phyloP scores from a whole-genome alignment of 1,139 yeast species.

The Sugiyamaella paludigena region DNA sequence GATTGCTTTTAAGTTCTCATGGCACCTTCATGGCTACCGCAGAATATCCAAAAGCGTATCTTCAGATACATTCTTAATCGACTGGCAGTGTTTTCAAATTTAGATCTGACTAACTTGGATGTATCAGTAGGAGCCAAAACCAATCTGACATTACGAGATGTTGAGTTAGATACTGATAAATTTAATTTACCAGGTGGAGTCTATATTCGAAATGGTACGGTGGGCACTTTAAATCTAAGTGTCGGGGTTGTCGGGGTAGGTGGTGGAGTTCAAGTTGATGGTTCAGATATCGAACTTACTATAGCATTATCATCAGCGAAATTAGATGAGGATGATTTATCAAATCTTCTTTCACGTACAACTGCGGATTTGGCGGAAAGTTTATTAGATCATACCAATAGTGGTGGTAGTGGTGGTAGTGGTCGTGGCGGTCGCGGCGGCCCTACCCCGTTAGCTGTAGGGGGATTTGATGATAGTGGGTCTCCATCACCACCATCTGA shows the following conservation, averaged over 20 bases:
- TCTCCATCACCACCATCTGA: background rate
- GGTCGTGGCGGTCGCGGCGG: background rate
- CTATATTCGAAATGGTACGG: conserved; percentile 59
- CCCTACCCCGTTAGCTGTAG: background rate
- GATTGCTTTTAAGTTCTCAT: conserved; percentile 7
- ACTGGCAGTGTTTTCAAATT: conserved; percentile 76
- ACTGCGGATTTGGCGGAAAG: conserved; percentile 43
- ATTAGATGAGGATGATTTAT: conserved; percentile 33
- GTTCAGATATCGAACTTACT: conserved; percentile 54
- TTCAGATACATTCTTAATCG: conserved; percentile 77
- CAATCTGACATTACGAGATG: conserved; percentile 56
- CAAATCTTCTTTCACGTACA: conserved; percentile 63
- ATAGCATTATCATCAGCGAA: conserved; percentile 44
- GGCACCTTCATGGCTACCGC: conserved; percentile 63
- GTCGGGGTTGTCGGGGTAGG: conserved; percentile 50
- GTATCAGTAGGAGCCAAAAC: conserved; percentile 63
- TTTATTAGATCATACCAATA: background rate
- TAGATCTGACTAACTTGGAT: conserved; percentile 76
- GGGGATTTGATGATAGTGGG: background rate
- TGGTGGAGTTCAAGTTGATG: conserved; percentile 59
- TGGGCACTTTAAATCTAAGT: conserved; percentile 52
- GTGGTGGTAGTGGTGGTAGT: background rate
- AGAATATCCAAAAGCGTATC: conserved; percentile 75
- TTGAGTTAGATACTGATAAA: conserved; percentile 70
- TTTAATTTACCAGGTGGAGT: conserved; percentile 59